Percentiles rank a stretch among this genome's conserved stretches.
phyloP scores from a whole-genome alignment of 352 stramenopile genomes.

The Pythium folliculosum region DNA sequence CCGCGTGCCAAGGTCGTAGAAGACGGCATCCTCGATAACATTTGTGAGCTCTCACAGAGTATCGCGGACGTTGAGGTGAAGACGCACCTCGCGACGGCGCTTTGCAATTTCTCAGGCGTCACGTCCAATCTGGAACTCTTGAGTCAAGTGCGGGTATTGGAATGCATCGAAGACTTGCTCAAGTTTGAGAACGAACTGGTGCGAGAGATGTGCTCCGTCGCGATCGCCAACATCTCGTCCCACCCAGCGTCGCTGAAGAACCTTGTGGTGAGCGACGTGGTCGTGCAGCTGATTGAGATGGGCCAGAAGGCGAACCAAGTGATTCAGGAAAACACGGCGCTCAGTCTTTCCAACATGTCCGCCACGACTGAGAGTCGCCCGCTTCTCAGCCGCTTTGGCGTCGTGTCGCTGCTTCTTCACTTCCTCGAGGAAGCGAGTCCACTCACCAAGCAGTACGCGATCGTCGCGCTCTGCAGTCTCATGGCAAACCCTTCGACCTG shows the following conservation, averaged over 20 bases:
- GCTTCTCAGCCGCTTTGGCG: constrained; percentile 58
- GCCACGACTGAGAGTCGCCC: constrained; percentile 56
- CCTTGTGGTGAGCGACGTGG: constrained; percentile 59
- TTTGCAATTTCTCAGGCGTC: constrained; percentile 82
- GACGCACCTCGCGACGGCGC: constrained; percentile 61
- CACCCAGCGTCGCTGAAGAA: constrained; percentile 63
- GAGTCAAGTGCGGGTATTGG: constrained; percentile 64
- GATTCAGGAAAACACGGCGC: constrained; percentile 73
- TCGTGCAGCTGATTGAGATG: constrained; percentile 69
- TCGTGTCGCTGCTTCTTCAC: constrained; percentile 69
- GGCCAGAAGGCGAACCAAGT: constrained; percentile 46
- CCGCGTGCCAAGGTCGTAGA: constrained; percentile 75
- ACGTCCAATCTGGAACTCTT: constrained; percentile 67
- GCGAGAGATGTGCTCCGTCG: constrained; percentile 67
- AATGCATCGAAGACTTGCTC: constrained; percentile 75
- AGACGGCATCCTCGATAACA: constrained; percentile 78
- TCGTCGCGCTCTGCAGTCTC: constrained; percentile 72
- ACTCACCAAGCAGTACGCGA: constrained; percentile 65
- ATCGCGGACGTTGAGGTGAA: constrained; percentile 45
- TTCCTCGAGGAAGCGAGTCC: constrained; percentile 60
- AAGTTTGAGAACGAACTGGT: constrained; percentile 70
- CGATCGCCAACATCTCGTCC: constrained; percentile 77
- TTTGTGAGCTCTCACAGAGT: constrained; percentile 62
- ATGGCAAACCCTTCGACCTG: constrained; percentile 55
- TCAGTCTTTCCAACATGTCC: constrained; percentile 78